Evolutionary conservation across 1,284 basidiomycete species (phyloP).

Genomic region (Golubevia pallescens): DNA sequence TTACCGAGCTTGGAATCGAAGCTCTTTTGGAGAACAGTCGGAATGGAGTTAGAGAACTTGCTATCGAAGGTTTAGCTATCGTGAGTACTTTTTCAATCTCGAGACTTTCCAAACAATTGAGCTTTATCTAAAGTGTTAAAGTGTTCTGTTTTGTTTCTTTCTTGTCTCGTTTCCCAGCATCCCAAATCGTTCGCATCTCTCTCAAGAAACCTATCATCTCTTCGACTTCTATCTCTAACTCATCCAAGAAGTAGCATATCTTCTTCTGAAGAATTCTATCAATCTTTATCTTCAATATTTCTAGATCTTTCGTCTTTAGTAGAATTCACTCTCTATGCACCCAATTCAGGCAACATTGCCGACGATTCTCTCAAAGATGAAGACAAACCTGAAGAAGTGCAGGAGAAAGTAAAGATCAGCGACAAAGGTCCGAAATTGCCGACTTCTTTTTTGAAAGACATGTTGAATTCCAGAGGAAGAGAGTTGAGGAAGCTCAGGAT

Average conservation of each 20-base stretch:
- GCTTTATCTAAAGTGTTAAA: no score
- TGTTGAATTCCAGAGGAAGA: conserved; percentile 20
- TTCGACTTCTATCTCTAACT: conserved; percentile 33
- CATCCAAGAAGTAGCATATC: conserved; percentile 31
- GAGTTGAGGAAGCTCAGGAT: conserved; percentile 36
- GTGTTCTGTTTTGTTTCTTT: background rate
- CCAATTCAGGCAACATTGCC: conserved; percentile 18
- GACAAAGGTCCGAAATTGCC: conserved; percentile 7
- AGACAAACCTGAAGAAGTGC: conserved; percentile 27
- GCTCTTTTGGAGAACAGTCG: conserved; percentile 22
- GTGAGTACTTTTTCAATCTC: conserved; percentile 4
- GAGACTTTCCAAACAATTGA: background rate
- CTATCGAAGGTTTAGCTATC: conserved; percentile 40
- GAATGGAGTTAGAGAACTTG: conserved; percentile 27
- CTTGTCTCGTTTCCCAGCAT: background rate
- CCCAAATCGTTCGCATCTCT: conserved; percentile 3
- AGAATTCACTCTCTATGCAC: conserved; percentile 41
- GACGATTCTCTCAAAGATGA: conserved; percentile 16
- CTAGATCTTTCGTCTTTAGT: conserved; percentile 16
- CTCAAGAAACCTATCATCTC: conserved; percentile 12
- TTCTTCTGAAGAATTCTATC: conserved; percentile 32
- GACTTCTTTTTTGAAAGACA: conserved; percentile 21
- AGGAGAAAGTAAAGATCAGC: conserved; percentile 9
- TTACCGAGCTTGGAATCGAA: conserved; percentile 35
- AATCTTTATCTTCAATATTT: conserved; percentile 23